phyloP scores from a whole-genome alignment of 495 filamentous ascomycete genomes.

The Podospora conica region DNA sequence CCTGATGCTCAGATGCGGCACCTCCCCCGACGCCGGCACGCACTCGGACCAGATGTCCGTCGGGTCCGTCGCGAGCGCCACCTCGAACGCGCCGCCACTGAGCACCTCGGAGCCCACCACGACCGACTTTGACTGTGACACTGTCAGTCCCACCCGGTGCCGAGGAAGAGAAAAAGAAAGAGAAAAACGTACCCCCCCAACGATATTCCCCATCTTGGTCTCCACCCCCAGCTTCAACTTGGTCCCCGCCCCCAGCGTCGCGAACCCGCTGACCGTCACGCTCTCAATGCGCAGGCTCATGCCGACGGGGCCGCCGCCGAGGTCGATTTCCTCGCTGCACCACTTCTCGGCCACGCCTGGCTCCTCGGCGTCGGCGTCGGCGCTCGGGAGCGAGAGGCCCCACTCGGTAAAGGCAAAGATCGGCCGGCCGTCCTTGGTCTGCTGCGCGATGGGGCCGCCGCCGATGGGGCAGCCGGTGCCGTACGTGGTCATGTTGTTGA shows the following conservation, averaged over 20 bases:
- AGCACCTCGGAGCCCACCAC: conserved; percentile 9
- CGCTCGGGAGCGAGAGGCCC: conserved; percentile 11
- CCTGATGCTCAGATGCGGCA: conserved; percentile 15
- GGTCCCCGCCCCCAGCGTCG: conserved; percentile 13
- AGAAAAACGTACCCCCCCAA: conserved; percentile 15
- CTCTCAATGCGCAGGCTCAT: conserved; percentile 18
- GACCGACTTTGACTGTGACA: conserved; percentile 3
- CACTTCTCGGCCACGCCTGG: conserved; percentile 8
- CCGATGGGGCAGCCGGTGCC: conserved; percentile 25
- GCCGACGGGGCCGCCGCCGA: conserved; percentile 18
- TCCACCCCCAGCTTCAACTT: conserved; percentile 13
- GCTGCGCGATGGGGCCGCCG: conserved; percentile 12
- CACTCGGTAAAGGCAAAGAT: conserved; percentile 22
- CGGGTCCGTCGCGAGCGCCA: conserved; percentile 14
- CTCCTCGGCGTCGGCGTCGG: not conserved
- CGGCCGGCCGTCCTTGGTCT: conserved; percentile 12
- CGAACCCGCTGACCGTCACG: conserved; percentile 17
- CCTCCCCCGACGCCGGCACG: conserved; percentile 12
- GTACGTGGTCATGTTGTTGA: conserved; percentile 20
- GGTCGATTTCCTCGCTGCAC: conserved; percentile 20
- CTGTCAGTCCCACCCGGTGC: not conserved
- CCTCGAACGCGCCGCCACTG: conserved; percentile 11
- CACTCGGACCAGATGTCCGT: conserved; percentile 19
- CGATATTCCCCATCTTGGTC: conserved; percentile 12
- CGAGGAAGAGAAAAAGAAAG: not conserved